A percentile compares a stretch with the other conserved stretches of the same genome.
These are phyloP conservation scores for Brassica incana DNA, from an alignment of 345 rosid genomes.

Conservation along the genomic window DNA sequence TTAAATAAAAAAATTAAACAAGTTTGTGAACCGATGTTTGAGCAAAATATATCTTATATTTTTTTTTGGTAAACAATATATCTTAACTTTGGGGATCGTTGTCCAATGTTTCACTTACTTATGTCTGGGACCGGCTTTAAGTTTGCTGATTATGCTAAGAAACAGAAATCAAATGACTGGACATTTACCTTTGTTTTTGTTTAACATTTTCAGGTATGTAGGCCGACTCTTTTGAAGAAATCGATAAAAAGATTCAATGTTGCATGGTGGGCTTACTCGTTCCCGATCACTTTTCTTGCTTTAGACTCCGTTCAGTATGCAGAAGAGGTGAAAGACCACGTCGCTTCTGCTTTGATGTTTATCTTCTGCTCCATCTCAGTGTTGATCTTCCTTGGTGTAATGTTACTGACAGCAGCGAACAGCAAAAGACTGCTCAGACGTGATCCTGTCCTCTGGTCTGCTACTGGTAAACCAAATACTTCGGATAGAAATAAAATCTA, in stretches of 20 bases:
- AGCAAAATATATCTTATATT: not conserved
- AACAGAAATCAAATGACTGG: not conserved
- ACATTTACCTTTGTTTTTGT: not conserved
- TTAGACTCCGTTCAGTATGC: constrained; percentile 59
- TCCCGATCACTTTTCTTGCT: constrained; percentile 56
- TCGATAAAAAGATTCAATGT: constrained; percentile 63
- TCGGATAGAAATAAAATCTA: not conserved
- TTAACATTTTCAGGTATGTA: constrained; percentile 46
- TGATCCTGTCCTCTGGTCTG: constrained; percentile 40
- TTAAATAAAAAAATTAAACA: not conserved
- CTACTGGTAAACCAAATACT: not conserved
- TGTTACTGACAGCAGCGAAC: constrained; percentile 51
- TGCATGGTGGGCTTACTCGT: constrained; percentile 75
- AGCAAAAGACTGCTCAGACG: constrained; percentile 36
- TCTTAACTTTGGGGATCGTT: not conserved
- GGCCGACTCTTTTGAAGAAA: constrained; percentile 65
- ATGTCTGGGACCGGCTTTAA: not conserved
- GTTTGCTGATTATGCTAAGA: not conserved
- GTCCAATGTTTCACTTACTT: not conserved
- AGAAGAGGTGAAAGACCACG: constrained; percentile 42
- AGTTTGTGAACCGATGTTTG: not conserved
- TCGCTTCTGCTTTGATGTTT: constrained; percentile 47
- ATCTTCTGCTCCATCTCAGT: constrained; percentile 48
- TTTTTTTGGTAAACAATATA: not conserved
- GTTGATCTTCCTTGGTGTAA: constrained; percentile 51